phyloP scores from a whole-genome alignment of 257 asterid species.

The Anisodus acutangulus region DNA sequence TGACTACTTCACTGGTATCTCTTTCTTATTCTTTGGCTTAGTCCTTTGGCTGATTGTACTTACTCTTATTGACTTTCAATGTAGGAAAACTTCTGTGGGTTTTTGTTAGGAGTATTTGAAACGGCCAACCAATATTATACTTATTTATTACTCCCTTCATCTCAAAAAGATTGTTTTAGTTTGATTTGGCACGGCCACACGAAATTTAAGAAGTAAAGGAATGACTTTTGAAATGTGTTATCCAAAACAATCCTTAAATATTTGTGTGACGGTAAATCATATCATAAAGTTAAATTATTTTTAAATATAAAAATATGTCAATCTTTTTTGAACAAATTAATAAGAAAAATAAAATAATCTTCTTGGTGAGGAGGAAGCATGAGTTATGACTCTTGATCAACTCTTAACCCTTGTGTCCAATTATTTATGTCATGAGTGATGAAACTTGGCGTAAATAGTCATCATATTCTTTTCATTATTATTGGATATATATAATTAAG shows the following conservation, averaged over 20 bases:
- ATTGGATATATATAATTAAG: neutral
- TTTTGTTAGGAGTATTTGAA: neutral
- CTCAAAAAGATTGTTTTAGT: too few species aligned
- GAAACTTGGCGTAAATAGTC: neutral
- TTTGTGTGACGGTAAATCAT: too few species aligned
- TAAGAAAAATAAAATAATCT: too few species aligned
- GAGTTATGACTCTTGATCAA: neutral
- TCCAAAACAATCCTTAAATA: too few species aligned
- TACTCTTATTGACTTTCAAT: conserved; percentile 21
- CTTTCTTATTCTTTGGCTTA: neutral
- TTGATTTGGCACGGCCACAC: too few species aligned
- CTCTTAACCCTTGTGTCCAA: neutral
- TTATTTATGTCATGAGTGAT: neutral
- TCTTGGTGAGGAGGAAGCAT: too few species aligned
- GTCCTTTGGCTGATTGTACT: neutral
- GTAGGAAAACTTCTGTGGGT: neutral
- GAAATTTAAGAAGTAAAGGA: too few species aligned
- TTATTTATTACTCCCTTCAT: neutral
- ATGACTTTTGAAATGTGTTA: too few species aligned
- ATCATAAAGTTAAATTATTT: too few species aligned
- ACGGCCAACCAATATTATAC: neutral
- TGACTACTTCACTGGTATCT: too few species aligned
- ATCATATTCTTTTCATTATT: neutral
- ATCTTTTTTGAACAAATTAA: too few species aligned
- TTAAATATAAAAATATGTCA: too few species aligned